Percentiles rank a stretch among this genome's conserved stretches.
Evolutionary conservation across 306 rosid species (phyloP).

Genomic region (Vigna hirtella): DNA sequence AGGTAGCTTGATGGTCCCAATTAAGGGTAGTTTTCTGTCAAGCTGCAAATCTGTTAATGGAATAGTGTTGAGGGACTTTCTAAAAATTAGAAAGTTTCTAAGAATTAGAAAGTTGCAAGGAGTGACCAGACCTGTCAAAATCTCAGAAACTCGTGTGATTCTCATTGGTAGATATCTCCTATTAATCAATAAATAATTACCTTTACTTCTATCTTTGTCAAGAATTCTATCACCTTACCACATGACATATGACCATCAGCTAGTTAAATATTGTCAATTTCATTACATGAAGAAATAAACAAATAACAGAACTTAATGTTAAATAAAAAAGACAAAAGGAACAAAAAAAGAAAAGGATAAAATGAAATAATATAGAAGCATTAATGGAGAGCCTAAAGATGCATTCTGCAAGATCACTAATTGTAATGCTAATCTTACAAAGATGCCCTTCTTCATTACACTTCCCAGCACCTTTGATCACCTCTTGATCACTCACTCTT

Average conservation of each 20-base stretch:
- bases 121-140: too few species aligned
- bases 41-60: too few species aligned
- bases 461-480: constrained; percentile 36
- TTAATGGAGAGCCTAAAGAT: constrained; percentile 75
- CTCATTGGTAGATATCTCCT: too few species aligned
- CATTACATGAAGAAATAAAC: constrained; percentile 10
- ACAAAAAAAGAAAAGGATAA: not conserved
- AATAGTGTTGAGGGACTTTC: too few species aligned
- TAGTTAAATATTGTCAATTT: constrained; percentile 31
- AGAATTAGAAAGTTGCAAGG: too few species aligned
- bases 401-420: constrained; percentile 65
- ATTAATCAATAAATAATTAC: too few species aligned
- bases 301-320: constrained; percentile 23
- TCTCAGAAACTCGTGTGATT: too few species aligned
- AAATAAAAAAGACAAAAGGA: not conserved
- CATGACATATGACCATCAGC: constrained; percentile 15
- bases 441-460: constrained; percentile 44
- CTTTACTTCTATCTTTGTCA: not conserved
- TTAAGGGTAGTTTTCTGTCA: too few species aligned
- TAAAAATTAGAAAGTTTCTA: too few species aligned
- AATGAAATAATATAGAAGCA: not conserved
- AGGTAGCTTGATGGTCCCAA: too few species aligned
- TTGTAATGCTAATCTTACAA: constrained; percentile 56
- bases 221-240: not conserved
- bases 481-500: constrained; percentile 51